Evolutionary conservation across 192 early-diverging fungal genomes (phyloP), one percentile per base, ranked within the genome.

Genomic region (Umbelopsis sp.): DNA sequence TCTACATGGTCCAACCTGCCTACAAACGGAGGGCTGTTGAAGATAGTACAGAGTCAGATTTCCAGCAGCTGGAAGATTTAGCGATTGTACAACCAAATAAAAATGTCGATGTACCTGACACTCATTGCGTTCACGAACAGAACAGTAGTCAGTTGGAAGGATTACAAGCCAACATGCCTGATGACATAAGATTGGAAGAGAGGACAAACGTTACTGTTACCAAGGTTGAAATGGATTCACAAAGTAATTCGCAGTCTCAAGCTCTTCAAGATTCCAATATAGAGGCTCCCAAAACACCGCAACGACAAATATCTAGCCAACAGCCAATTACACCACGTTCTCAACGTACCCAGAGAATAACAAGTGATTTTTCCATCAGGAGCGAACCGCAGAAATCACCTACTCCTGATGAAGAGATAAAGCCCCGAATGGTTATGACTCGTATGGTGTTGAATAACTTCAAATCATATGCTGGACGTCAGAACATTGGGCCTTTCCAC

Each of bases 401-500:
- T 14, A 20, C 56, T 7, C 56, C 36, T 26, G 72, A 76, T 26
- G 53, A 75, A 25, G 59, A 71, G 21, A 34, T 44, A 44, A 67
- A 69, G n/a, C 80, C 83, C 21, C 77, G 86, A 4, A 68, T 86
- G 20, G 79, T 88, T 3, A 88, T 88, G 36, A 79, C 76, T 31
- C 84, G 84, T 45, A 93, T 99, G 91, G 89, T 96, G 26, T 86
- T 98, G 22, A 84, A 86, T 38, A 97, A 99, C 87, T 99, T 98
- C 83, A 99, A 99, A 79, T 96, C 94, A 0, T 99, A 98, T 78
- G 92, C 91, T 29, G 96, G 96, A 0, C 78, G 86, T 17, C 91
- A 97, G 66, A 91, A 93, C 43, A 94, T 99, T 52, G 98, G 98
- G 0, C 97, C 98, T 16, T 98, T 99, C 78, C 96, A 99, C 80